Percentiles rank a stretch among this genome's conserved stretches.
Conservation (phyloP, 352 stramenopile species). For the Phytophthora multivora region DNA sequence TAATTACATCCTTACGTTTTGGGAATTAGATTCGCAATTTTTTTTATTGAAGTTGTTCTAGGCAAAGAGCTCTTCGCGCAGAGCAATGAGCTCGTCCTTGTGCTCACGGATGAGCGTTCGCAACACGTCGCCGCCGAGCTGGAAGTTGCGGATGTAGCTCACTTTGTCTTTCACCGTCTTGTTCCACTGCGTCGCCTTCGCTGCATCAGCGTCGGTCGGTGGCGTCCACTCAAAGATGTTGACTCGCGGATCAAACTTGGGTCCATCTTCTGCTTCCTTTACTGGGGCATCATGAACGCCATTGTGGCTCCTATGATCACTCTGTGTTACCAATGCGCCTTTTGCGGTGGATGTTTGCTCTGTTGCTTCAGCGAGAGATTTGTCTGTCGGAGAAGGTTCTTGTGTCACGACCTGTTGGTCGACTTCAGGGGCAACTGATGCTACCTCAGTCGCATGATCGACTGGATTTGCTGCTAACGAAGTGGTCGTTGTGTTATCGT, state of each 20-base stretch:
- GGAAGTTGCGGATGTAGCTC: slow-evolving; percentile 56
- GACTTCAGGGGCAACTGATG: neutral
- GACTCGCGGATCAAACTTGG: slow-evolving; percentile 36
- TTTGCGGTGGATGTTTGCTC: neutral
- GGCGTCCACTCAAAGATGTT: slow-evolving; percentile 77
- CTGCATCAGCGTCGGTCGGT: neutral
- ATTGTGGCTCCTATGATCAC: neutral
- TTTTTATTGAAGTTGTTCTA: slow-evolving; percentile 1
- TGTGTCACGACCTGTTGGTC: neutral
- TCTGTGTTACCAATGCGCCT: neutral
- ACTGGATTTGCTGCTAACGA: neutral
- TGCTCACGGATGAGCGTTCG: slow-evolving; percentile 61
- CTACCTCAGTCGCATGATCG: neutral
- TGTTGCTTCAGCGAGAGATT: neutral
- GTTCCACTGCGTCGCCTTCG: slow-evolving; percentile 43
- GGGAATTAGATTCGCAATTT: too few relatives aligned
- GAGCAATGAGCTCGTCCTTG: slow-evolving; percentile 58
- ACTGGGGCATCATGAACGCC: neutral
- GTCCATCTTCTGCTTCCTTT: neutral
- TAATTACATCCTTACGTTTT: too few relatives aligned
- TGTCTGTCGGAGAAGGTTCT: neutral
- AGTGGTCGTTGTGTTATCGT: neutral
- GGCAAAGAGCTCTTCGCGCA: slow-evolving; percentile 60
- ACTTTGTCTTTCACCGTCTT: slow-evolving; percentile 50
- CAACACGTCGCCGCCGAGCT: slow-evolving; percentile 59